Conservation (phyloP, 768 basidiomycete genomes). For the Rhizopogon rudus region DNA sequence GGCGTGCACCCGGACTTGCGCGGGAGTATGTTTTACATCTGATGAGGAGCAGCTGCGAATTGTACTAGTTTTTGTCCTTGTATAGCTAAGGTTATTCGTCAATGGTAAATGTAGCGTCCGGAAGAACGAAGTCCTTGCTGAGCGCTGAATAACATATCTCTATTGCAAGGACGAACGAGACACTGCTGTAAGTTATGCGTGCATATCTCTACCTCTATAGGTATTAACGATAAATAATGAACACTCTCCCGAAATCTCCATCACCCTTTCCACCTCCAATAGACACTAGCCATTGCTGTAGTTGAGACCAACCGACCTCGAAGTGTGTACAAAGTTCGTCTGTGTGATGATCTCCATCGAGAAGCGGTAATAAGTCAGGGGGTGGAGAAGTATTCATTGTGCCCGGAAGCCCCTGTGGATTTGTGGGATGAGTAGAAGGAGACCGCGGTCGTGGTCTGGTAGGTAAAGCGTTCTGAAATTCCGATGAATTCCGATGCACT, state of each 20-base stretch:
- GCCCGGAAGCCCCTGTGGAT: constrained; percentile 21
- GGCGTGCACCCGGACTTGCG: constrained; percentile 45
- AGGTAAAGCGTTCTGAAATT: neutral
- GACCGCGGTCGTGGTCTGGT: constrained; percentile 42
- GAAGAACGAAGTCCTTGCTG: too few relatives aligned
- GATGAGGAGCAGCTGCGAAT: constrained; percentile 3
- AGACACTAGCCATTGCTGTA: constrained; percentile 66
- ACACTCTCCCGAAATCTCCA: constrained; percentile 67
- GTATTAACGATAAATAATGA: constrained; percentile 69
- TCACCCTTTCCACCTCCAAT: constrained; percentile 60
- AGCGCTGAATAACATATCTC: too few relatives aligned
- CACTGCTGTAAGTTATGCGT: too few relatives aligned
- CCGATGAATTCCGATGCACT: neutral
- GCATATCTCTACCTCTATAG: neutral
- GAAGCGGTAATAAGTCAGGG: constrained; percentile 47
- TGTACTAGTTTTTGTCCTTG: neutral
- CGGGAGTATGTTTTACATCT: constrained; percentile 70
- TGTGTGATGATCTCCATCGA: constrained; percentile 89
- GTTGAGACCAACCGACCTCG: constrained; percentile 75
- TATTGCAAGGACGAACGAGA: too few relatives aligned
- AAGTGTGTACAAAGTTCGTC: constrained; percentile 87
- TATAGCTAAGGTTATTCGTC: too few relatives aligned
- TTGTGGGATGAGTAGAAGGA: constrained; percentile 39
- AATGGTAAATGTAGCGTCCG: too few relatives aligned
- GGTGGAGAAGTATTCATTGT: constrained; percentile 32